phyloP scores from a whole-genome alignment of 2,329 filamentous ascomycete genomes.

The Nemania bipapillata region DNA sequence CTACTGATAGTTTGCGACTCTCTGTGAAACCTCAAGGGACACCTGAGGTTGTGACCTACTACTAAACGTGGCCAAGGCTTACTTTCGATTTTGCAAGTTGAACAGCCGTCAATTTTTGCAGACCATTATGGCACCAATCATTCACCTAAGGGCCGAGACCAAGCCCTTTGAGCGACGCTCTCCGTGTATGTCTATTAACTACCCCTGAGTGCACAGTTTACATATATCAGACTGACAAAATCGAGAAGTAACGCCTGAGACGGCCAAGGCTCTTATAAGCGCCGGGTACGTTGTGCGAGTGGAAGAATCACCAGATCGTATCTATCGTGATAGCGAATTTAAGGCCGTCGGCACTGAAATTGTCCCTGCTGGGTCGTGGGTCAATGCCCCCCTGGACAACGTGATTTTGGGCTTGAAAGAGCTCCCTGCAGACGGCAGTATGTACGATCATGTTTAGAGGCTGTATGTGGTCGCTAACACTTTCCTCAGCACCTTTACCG shows the following conservation, averaged over 20 bases:
- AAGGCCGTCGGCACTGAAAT: slow-evolving; percentile 14
- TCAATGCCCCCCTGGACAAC: slow-evolving; percentile 14
- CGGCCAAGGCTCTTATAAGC: slow-evolving; percentile 25
- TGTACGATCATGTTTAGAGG: background rate
- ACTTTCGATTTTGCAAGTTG: slow-evolving; percentile 5
- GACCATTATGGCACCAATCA: slow-evolving; percentile 17
- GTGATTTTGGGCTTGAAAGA: slow-evolving; percentile 29
- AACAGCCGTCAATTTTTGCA: slow-evolving; percentile 16
- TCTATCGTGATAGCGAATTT: slow-evolving; percentile 24
- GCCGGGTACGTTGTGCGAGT: slow-evolving; percentile 24
- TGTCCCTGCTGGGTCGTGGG: slow-evolving; percentile 24
- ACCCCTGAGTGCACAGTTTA: slow-evolving; percentile 8
- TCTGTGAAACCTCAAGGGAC: background rate
- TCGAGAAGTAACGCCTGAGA: slow-evolving; percentile 19
- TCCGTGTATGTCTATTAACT: slow-evolving; percentile 16
- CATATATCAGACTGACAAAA: slow-evolving; percentile 23
- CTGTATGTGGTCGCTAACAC: slow-evolving; percentile 6
- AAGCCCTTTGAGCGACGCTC: slow-evolving; percentile 30
- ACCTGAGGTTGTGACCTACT: slow-evolving; percentile 1
- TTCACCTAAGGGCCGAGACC: slow-evolving; percentile 27
- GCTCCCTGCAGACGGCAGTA: slow-evolving; percentile 19
- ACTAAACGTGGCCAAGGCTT: slow-evolving; percentile 2
- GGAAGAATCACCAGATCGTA: slow-evolving; percentile 7
- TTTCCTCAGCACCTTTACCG: slow-evolving; percentile 2
- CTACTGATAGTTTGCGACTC: background rate